These are phyloP conservation scores for Clathrospora elynae DNA, from an alignment of 2,329 filamentous ascomycete species.

Conservation along the genomic window DNA sequence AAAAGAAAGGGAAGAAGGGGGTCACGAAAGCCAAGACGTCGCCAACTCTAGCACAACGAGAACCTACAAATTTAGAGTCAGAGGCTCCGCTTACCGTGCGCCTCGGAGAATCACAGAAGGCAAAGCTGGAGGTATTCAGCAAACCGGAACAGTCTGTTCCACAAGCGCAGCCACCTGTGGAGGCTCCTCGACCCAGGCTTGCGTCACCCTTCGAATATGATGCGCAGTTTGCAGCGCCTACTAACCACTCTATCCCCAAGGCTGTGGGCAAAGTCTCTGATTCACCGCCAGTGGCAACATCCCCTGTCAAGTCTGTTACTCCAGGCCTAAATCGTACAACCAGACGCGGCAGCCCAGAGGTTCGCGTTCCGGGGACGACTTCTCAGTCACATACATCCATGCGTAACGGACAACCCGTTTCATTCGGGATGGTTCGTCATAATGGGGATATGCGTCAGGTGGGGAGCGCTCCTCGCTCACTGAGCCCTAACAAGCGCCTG, in stretches of 20 bases:
- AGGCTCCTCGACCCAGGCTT: constrained; percentile 9
- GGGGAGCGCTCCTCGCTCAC: not conserved
- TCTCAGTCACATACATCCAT: constrained; percentile 1
- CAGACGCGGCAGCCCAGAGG: constrained; percentile 14
- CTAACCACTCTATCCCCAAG: not conserved
- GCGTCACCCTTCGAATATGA: constrained; percentile 17
- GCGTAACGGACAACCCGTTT: not conserved
- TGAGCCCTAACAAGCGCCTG: constrained; percentile 10
- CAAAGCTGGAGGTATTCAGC: not conserved
- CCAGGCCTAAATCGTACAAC: not conserved
- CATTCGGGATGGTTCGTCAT: not conserved
- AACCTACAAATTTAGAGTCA: not conserved
- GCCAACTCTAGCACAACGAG: not conserved
- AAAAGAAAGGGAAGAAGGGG: constrained; percentile 22
- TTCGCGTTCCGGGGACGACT: constrained; percentile 9
- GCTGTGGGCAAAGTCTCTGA: constrained; percentile 3
- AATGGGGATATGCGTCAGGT: not conserved
- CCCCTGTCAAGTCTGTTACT: not conserved
- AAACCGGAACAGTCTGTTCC: not conserved
- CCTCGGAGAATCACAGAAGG: not conserved
- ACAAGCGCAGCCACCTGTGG: not conserved
- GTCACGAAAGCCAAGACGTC: constrained; percentile 1
- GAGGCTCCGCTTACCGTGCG: not conserved
- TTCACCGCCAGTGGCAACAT: constrained; percentile 1
- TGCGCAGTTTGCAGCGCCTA: not conserved